A percentile compares a stretch with the other conserved stretches of the same genome.
phyloP scores from a whole-genome alignment of 176 grass and related monocot genomes.

The Carex cristatella region DNA sequence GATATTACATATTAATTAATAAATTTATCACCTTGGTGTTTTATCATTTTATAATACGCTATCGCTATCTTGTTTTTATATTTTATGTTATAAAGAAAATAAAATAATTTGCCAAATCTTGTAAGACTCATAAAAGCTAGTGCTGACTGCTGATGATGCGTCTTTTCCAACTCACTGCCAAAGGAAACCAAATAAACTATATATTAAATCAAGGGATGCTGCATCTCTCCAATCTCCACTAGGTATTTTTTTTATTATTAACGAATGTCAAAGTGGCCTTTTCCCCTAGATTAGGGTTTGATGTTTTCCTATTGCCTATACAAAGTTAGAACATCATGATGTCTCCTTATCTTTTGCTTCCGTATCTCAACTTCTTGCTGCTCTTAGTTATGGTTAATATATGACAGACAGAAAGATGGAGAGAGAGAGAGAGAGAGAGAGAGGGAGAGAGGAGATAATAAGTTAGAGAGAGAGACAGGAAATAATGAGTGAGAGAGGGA shows the following conservation, averaged over 20 bases:
- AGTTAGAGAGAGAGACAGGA: constrained; percentile 21
- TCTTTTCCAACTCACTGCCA: constrained; percentile 54
- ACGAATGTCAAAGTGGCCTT: constrained; percentile 11
- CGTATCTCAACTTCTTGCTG: constrained; percentile 31
- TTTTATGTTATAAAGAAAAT: not conserved
- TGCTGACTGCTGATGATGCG: constrained; percentile 52
- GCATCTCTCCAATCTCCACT: constrained; percentile 12
- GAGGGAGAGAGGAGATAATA: constrained; percentile 15
- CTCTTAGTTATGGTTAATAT: constrained; percentile 33
- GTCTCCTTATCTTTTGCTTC: constrained; percentile 19
- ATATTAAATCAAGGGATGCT: constrained; percentile 8
- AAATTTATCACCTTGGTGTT: not conserved
- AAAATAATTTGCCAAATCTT: constrained; percentile 10
- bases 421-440: constrained; percentile 29
- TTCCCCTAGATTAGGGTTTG: constrained; percentile 25
- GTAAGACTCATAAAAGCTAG: constrained; percentile 33
- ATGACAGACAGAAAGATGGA: not conserved
- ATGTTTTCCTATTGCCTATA: constrained; percentile 31
- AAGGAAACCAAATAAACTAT: constrained; percentile 28
- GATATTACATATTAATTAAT: not conserved
- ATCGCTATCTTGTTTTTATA: constrained; percentile 4
- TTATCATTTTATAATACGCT: not conserved
- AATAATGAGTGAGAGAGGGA: constrained; percentile 28
- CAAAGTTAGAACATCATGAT: constrained; percentile 19
- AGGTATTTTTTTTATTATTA: constrained; percentile 8